Evolutionary conservation across 495 filamentous ascomycete genomes (phyloP).

Genomic region (Friedmanniomyces simplex): DNA sequence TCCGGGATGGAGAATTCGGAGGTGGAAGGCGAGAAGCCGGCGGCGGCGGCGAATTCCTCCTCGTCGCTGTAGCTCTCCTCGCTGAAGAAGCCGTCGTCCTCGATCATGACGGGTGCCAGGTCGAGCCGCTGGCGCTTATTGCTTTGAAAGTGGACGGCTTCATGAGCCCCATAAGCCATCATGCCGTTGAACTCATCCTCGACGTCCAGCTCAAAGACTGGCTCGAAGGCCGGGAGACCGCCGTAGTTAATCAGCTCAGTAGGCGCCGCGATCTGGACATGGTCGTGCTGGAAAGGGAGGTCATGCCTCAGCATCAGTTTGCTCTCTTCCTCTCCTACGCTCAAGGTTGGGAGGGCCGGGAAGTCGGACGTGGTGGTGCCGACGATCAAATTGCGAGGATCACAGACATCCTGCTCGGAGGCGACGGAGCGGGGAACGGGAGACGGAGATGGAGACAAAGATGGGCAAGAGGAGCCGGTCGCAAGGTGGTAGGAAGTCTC

Average conservation of each 20-base stretch:
- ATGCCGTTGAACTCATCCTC: constrained; percentile 81
- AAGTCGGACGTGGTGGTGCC: constrained; percentile 53
- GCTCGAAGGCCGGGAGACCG: constrained; percentile 68
- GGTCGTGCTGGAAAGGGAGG: constrained; percentile 36
- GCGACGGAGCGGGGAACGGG: constrained; percentile 63
- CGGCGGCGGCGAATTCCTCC: constrained; percentile 30
- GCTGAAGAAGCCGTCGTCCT: constrained; percentile 65
- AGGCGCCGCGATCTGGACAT: constrained; percentile 35
- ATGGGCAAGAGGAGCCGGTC: constrained; percentile 64
- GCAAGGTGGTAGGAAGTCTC: constrained; percentile 64
- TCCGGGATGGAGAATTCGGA: constrained; percentile 20
- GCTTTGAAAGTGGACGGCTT: constrained; percentile 52
- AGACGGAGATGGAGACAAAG: constrained; percentile 71
- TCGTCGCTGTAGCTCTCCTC: constrained; percentile 72
- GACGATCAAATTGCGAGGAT: constrained; percentile 85
- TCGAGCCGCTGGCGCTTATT: constrained; percentile 71
- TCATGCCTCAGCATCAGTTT: constrained; percentile 40
- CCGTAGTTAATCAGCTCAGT: constrained; percentile 44
- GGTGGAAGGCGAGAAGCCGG: constrained; percentile 17
- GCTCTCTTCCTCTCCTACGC: constrained; percentile 64
- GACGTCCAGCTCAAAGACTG: constrained; percentile 82
- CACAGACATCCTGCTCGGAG: constrained; percentile 74
- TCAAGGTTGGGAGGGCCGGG: constrained; percentile 57
- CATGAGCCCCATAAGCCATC: constrained; percentile 52
- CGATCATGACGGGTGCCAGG: constrained; percentile 40